A percentile compares a stretch with the other conserved stretches of the same genome.
These are phyloP conservation scores for Cytidiella melzeri DNA, from an alignment of 768 basidiomycete genomes.

Conservation along the genomic window DNA sequence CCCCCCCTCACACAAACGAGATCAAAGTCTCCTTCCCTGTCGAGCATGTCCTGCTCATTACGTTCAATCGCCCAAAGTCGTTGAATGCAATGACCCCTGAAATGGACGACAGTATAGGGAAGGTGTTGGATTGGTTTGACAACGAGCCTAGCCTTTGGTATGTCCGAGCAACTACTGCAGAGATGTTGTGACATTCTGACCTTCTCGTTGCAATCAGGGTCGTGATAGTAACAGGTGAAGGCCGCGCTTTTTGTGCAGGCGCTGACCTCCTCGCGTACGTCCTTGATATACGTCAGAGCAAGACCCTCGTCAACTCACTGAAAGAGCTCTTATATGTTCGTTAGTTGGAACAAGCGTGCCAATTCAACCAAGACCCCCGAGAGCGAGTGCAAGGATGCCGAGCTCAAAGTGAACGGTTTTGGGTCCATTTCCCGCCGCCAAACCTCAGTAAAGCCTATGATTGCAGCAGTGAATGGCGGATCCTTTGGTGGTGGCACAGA, in stretches of 20 bases:
- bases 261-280: slow-evolving; percentile 72
- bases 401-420: slow-evolving; percentile 50
- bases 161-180: slow-evolving; percentile 14
- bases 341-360: slow-evolving; percentile 54
- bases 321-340: neutral
- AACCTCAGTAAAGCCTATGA: slow-evolving; percentile 60
- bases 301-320: too few species aligned
- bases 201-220: slow-evolving; percentile 42
- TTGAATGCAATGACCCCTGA: slow-evolving; percentile 70
- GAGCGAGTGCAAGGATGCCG: slow-evolving; percentile 37
- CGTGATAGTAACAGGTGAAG: slow-evolving; percentile 65
- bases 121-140: slow-evolving; percentile 67
- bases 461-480: slow-evolving; percentile 77
- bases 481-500: slow-evolving; percentile 32
- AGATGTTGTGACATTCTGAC: slow-evolving; percentile 1
- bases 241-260: slow-evolving; percentile 72
- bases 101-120: slow-evolving; percentile 47
- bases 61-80: slow-evolving; percentile 60
- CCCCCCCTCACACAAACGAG: slow-evolving; percentile 30
- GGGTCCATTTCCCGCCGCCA: slow-evolving; percentile 66
- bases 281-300: too few species aligned
- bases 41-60: slow-evolving; percentile 47
- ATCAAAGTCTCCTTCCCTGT: slow-evolving; percentile 37
- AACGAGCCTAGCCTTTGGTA: slow-evolving; percentile 68
- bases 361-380: slow-evolving; percentile 23